Evolutionary conservation across 192 early-diverging fungal genomes (phyloP).

Genomic region (Funneliformis geosporum): DNA sequence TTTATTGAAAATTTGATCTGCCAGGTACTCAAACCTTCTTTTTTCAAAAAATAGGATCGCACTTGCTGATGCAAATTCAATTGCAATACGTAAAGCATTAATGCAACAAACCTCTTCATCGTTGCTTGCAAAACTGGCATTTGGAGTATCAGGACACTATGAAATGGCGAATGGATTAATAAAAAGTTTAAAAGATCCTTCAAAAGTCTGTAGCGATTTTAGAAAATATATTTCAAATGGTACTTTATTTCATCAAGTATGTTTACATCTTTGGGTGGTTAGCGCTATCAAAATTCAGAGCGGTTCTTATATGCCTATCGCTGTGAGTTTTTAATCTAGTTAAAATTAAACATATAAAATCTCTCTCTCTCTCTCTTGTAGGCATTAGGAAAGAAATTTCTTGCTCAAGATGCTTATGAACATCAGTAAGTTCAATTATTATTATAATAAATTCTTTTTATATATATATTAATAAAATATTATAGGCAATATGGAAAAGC

Average conservation of each 20-base stretch:
- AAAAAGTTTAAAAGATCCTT: constrained; percentile 50
- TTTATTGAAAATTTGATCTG: background rate
- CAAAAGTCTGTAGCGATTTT: constrained; percentile 56
- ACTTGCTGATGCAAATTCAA: constrained; percentile 55
- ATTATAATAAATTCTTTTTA: background rate
- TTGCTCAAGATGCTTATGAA: constrained; percentile 60
- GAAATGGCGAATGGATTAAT: constrained; percentile 59
- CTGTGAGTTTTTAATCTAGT: too few species aligned
- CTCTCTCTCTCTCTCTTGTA: constrained; percentile 40
- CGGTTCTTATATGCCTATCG: too few species aligned
- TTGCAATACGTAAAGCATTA: constrained; percentile 56
- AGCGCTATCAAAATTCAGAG: too few species aligned
- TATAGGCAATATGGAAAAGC: constrained; percentile 57
- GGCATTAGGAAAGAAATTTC: constrained; percentile 54
- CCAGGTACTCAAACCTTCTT: background rate
- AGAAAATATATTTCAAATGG: constrained; percentile 55
- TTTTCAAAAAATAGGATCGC: constrained; percentile 45
- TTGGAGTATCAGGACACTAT: constrained; percentile 59
- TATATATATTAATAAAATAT: background rate
- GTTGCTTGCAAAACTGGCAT: constrained; percentile 54
- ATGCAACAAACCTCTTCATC: constrained; percentile 52
- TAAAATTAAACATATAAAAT: background rate
- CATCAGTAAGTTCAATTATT: constrained; percentile 46
- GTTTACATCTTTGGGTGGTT: background rate
- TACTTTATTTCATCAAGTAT: constrained; percentile 48